These are phyloP conservation scores for Microsporum ferrugineum DNA, from an alignment of 2,329 filamentous ascomycete genomes.

Conservation along the genomic window DNA sequence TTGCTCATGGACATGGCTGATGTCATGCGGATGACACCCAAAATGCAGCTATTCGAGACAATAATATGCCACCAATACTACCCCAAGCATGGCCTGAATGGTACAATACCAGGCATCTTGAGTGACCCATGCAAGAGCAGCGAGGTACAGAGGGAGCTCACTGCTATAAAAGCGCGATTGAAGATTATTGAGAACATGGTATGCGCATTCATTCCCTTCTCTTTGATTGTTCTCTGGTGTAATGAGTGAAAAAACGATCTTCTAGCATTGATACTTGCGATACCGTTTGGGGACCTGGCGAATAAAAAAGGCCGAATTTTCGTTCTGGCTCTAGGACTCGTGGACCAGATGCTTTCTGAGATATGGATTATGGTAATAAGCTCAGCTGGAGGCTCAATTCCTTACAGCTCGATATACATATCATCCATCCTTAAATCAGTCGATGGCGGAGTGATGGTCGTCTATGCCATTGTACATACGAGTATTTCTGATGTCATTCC, in stretches of 20 bases:
- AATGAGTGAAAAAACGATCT: not conserved
- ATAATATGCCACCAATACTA: constrained; percentile 3
- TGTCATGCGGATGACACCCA: not conserved
- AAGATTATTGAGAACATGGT: constrained; percentile 3
- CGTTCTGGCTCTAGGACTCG: not conserved
- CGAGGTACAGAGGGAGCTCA: not conserved
- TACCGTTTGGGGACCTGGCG: constrained; percentile 4
- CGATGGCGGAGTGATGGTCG: not conserved
- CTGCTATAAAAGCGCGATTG: not conserved
- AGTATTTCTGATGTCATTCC: constrained; percentile 3
- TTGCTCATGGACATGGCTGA: constrained; percentile 1
- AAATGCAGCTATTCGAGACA: constrained; percentile 1
- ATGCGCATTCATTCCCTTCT: not conserved
- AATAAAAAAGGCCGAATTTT: not conserved
- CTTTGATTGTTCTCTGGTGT: not conserved
- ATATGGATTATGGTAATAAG: not conserved
- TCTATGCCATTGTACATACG: not conserved
- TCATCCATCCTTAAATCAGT: constrained; percentile 1
- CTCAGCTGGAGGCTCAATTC: not conserved
- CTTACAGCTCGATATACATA: not conserved
- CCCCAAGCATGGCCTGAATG: not conserved
- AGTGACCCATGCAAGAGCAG: not conserved
- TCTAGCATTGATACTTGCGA: constrained; percentile 3
- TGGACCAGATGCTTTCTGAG: constrained; percentile 2
- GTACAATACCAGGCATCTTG: not conserved